Base-by-base conservation (phyloP, 176 grass and related monocot genomes). In the Panicum miliaceum region DNA sequence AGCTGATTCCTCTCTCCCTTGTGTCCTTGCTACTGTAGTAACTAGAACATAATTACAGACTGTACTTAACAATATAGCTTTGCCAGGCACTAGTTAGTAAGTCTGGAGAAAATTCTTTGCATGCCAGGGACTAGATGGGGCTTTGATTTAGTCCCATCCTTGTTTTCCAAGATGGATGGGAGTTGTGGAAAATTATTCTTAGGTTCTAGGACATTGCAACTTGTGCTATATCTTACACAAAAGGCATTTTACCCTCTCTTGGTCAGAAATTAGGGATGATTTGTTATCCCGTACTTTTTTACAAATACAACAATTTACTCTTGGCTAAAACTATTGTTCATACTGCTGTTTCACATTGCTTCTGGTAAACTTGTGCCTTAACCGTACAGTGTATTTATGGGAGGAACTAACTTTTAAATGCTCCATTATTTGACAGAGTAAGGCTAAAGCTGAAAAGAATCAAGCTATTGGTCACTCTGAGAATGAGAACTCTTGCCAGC, bases 381-480 rank as follows among this genome's bases (percentile, higher is more conserved):
- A 67, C 64, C 25, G 32, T 81, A 75, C 64, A 84, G 32, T 80
- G 35, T 69, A 71, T 77, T 82, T 76, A 74, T 71, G n/a, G 22
- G 56, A 58, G 65, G 42, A 62, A 68, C 68, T 86, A 51, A 61
- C 27, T 78, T 19, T 83, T 73, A 84, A 32, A 47, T 36, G 52
- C 86, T 64, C 14, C 78, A 8, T 59, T 59, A 64, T 93, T 80
- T 88, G 73, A 75, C 88, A 99, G 97, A 99, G 97, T 83, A 99
- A 94, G 84, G 90, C 90, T 70, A 99, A 99, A 90, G 97, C 91
- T 84, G 97, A 99, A 88, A 99, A 99, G 91, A 99, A 96, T 92
- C 91, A 92, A 87, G 75, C 86, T 60, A 96, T 96, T 66, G 88
- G 89, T 71, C 90, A 85, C 51, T 92, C 88, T 6, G 94, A 96